A percentile compares a stretch with the other conserved stretches of the same genome.
phyloP scores from a whole-genome alignment of 345 rosid species.

The Salix brachista region DNA sequence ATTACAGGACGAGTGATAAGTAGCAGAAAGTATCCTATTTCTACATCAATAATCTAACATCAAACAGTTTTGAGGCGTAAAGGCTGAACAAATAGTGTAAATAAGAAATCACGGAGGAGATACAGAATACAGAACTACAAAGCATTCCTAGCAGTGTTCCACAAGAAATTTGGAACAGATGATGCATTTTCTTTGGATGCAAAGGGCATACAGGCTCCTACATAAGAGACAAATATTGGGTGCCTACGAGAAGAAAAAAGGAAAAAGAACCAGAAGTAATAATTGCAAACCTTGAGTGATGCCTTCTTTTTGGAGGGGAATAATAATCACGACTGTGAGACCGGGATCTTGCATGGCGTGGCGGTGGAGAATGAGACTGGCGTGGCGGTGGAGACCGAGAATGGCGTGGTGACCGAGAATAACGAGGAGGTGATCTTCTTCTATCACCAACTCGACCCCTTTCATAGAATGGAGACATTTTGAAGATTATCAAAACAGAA shows the following conservation, averaged over 20 bases:
- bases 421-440: slow-evolving; percentile 29
- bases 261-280: not conserved
- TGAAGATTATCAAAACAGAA: not conserved
- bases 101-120: not conserved
- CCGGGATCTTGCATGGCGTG: slow-evolving; percentile 63
- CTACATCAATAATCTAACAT: not conserved
- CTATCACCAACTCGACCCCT: slow-evolving; percentile 26
- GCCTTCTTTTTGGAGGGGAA: slow-evolving; percentile 25
- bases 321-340: slow-evolving; percentile 25
- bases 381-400: slow-evolving; percentile 70
- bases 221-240: not conserved
- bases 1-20: not conserved
- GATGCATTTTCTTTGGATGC: not conserved
- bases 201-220: not conserved
- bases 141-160: not conserved
- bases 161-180: not conserved
- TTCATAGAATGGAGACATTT: slow-evolving; percentile 13
- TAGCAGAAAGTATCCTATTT: not conserved
- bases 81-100: not conserved
- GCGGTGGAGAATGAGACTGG: slow-evolving; percentile 66
- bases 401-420: slow-evolving; percentile 30
- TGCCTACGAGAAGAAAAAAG: not conserved
- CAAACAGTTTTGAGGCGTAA: not conserved
- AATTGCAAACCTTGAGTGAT: slow-evolving; percentile 45
- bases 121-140: not conserved